Base-by-base conservation (phyloP, 768 basidiomycete species). In the Sarcodon sp. region DNA sequence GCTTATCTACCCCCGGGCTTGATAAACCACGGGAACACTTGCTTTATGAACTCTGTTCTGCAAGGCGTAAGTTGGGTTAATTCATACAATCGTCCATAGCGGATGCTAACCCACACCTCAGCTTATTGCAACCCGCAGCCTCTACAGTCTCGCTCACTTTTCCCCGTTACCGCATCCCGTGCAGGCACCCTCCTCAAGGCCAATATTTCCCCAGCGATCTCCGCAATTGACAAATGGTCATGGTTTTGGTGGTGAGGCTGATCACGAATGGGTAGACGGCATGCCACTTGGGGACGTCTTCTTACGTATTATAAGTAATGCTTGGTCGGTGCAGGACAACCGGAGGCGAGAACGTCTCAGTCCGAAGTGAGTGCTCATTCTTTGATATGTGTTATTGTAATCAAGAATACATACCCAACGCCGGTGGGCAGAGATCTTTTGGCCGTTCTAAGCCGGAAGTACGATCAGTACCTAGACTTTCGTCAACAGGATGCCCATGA, bases 401-500 rank as follows among this genome's bases (percentile, higher is more conserved):
- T 47, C 37, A 35, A 31, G 46, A 10, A 36, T 11, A 35, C 34
- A 11, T 16, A 38, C 21, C 45, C 7, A 27, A 32, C 31, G 47
- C 15, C 41, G 18, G 44, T 39, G 10, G 15, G 3, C 55, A 87
- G 86, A 57, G 70, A 72, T 6, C 58, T 94, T 36, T 65, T 94
- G 13, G 60, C 69, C 31, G 71, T 76, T 9, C 67, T 96, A 12
- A 86, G 90, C 3, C 69, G 71, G 55, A 96, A 94, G 64, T 87
- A 93, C 60, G 89, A 91, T 54, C 92, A 98, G 57, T 98, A 96
- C 57, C 77, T 87, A 41, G 92, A 93, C 58, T 93, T 92, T 61
- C 80, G 86, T 7, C 93, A 98, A 62, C 93, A 96, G 62, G 93
- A 98, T 59, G 89, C 92, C 18, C 93, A 96, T 61, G 93, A 98